Conservation (phyloP, 1,139 yeast genomes). For the Suhomyces choctaworum region DNA sequence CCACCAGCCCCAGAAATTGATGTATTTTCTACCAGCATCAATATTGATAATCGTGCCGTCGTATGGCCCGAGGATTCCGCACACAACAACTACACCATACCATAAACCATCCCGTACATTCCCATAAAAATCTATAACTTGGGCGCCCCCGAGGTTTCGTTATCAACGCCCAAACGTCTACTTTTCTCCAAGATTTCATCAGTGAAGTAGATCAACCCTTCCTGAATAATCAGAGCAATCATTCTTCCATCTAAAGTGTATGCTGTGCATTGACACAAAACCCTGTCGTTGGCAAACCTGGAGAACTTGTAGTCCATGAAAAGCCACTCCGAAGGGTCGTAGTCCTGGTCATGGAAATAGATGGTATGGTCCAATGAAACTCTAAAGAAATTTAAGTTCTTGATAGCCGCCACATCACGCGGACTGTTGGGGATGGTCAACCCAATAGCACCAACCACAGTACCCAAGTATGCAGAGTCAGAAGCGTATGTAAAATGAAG, state of each 20-base stretch:
- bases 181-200: conserved; percentile 23
- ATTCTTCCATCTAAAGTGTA: conserved; percentile 32
- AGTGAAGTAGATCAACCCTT: conserved; percentile 35
- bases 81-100: too few species aligned
- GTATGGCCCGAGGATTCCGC: too few species aligned
- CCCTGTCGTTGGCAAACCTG: conserved; percentile 36
- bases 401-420: conserved; percentile 1
- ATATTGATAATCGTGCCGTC: too few species aligned
- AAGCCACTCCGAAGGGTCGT: conserved; percentile 41
- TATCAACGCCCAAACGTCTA: conserved; percentile 1
- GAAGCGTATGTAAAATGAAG: conserved; percentile 24
- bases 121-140: conserved; percentile 1
- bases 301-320: conserved; percentile 39
- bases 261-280: conserved; percentile 30
- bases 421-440: conserved; percentile 19
- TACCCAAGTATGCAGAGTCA: conserved; percentile 28
- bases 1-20: too few species aligned
- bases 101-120: too few species aligned
- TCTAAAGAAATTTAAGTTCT: conserved; percentile 28
- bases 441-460: conserved; percentile 29
- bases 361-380: conserved; percentile 47
- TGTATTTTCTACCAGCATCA: too few species aligned
- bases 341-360: conserved; percentile 38
- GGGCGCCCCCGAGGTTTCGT: not conserved
- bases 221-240: conserved; percentile 39